Evolutionary conservation across 108 stramenopile species (phyloP).

Genomic region (Skeletonema menzelii): DNA sequence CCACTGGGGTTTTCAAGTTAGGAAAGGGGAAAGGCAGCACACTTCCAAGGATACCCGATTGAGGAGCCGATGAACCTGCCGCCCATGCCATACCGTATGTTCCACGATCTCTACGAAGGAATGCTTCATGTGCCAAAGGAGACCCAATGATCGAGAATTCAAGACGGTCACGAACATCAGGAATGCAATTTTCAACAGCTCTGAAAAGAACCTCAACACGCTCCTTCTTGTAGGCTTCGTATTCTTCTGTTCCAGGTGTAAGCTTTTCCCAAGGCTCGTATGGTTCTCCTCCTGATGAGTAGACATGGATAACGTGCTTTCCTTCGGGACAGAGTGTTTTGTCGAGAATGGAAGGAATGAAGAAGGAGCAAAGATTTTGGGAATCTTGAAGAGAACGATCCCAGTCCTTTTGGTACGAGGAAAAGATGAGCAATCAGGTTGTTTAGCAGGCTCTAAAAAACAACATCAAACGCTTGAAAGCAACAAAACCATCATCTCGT

Average conservation of each 20-base stretch:
- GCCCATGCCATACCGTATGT: slow-evolving; percentile 96
- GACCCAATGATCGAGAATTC: slow-evolving; percentile 94
- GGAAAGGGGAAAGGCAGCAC: slow-evolving; percentile 90
- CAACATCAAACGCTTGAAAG: neutral
- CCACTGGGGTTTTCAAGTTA: slow-evolving; percentile 90
- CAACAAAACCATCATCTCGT: neutral
- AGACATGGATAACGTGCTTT: slow-evolving; percentile 95
- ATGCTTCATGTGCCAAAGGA: slow-evolving; percentile 94
- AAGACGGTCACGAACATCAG: slow-evolving; percentile 86
- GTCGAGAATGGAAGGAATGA: slow-evolving; percentile 90
- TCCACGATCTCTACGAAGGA: slow-evolving; percentile 88
- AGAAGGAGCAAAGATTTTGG: slow-evolving; percentile 89
- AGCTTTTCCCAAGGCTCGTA: slow-evolving; percentile 96
- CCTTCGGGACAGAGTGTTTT: slow-evolving; percentile 89
- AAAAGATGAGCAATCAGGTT: neutral
- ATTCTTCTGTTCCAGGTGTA: slow-evolving; percentile 77
- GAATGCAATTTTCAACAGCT: slow-evolving; percentile 92
- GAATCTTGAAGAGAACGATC: slow-evolving; percentile 89
- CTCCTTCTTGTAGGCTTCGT: slow-evolving; percentile 92
- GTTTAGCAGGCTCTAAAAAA: neutral
- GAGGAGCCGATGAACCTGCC: slow-evolving; percentile 89
- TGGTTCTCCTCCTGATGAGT: slow-evolving; percentile 92
- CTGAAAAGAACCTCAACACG: slow-evolving; percentile 87
- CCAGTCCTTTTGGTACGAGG: slow-evolving; percentile 63
- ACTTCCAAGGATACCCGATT: slow-evolving; percentile 76